Conservation (phyloP, 768 basidiomycete genomes). For the Pleurotus pulmonarius region DNA sequence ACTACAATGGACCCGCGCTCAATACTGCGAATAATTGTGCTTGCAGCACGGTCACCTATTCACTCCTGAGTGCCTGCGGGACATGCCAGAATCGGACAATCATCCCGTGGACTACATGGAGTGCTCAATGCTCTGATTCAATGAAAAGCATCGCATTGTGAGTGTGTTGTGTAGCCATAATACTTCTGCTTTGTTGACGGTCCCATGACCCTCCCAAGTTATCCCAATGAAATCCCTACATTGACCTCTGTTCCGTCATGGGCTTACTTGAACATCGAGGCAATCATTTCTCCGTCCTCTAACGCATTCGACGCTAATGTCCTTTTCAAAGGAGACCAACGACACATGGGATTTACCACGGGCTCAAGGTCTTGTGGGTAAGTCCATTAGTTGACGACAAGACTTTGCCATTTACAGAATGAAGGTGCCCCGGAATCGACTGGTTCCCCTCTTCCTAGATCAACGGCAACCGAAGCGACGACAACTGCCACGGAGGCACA, state of each 20-base stretch:
- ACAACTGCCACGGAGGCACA: conserved; percentile 6
- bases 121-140: conserved; percentile 38
- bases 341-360: conserved; percentile 29
- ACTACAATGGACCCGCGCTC: conserved; percentile 12
- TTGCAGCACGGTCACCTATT: conserved; percentile 57
- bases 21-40: conserved; percentile 36
- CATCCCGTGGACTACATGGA: conserved; percentile 50
- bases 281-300: conserved; percentile 23
- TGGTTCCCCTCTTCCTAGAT: neutral
- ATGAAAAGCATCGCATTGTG: conserved; percentile 18
- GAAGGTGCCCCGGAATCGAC: conserved; percentile 14
- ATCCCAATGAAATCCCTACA: conserved; percentile 41
- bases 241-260: conserved; percentile 54
- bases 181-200: too few species aligned
- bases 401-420: neutral
- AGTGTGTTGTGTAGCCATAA: neutral
- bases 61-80: conserved; percentile 53
- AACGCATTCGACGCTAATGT: neutral
- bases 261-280: conserved; percentile 53
- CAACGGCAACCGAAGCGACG: neutral
- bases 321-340: conserved; percentile 9
- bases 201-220: conserved; percentile 25
- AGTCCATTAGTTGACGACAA: neutral
- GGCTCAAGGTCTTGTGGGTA: conserved; percentile 20
- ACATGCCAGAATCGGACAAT: conserved; percentile 44